A percentile compares a stretch with the other conserved stretches of the same genome.
phyloP scores from a whole-genome alignment of 108 stramenopile genomes.

The Nannochloropsis granulata region DNA sequence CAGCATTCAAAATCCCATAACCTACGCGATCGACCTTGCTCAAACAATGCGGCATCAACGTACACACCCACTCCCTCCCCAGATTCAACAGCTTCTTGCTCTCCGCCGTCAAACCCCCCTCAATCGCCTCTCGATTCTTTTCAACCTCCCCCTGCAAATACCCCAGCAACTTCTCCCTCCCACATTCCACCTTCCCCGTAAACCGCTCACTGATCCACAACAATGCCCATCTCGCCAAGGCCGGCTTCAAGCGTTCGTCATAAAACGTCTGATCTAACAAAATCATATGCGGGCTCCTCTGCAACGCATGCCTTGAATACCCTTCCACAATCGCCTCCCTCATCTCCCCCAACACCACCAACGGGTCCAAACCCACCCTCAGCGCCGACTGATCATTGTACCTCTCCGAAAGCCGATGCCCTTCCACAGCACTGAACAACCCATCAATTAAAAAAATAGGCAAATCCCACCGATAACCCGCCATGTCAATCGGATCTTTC shows the following conservation, averaged over 20 bases:
- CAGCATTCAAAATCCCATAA: constrained; percentile 19
- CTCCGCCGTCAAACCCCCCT: neutral
- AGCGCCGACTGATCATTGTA: neutral
- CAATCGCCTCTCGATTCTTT: neutral
- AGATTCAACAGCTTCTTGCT: constrained; percentile 24
- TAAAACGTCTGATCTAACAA: constrained; percentile 13
- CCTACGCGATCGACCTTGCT: constrained; percentile 26
- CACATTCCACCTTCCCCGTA: neutral
- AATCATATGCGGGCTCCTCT: constrained; percentile 6
- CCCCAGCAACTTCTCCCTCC: neutral
- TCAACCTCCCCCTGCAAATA: neutral
- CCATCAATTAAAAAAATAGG: constrained; percentile 24
- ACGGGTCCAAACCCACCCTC: neutral
- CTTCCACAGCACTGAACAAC: constrained; percentile 9
- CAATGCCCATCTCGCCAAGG: constrained; percentile 5
- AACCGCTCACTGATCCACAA: neutral
- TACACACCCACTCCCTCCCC: constrained; percentile 7
- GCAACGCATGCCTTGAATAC: neutral
- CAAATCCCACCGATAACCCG: constrained; percentile 18
- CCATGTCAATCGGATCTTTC: constrained; percentile 6
- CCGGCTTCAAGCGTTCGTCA: neutral
- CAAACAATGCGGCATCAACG: constrained; percentile 22
- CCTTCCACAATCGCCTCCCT: neutral
- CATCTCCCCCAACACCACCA: neutral
- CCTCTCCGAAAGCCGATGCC: neutral